A percentile compares a stretch with the other conserved stretches of the same genome.
Conservation (phyloP, 2,329 filamentous ascomycete species). For the Scedosporium dehoogii region DNA sequence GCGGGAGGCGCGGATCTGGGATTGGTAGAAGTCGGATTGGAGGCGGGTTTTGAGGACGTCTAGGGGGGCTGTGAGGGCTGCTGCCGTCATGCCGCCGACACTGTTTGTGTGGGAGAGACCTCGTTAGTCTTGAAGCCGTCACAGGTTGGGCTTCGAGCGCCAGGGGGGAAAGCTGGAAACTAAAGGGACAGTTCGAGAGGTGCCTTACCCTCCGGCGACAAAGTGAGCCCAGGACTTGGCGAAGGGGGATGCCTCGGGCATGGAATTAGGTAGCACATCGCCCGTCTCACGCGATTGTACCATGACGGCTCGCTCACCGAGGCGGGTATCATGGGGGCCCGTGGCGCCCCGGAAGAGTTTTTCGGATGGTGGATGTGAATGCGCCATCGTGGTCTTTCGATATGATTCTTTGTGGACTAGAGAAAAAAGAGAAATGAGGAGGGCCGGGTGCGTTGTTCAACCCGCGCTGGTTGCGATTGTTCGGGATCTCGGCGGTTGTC, state of each 20-base stretch:
- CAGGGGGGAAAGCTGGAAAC: no score
- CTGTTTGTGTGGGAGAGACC: constrained; percentile 32
- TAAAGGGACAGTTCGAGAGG: no score
- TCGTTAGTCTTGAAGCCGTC: not conserved
- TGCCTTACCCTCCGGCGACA: constrained; percentile 71
- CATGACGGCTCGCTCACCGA: constrained; percentile 27
- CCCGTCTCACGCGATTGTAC: constrained; percentile 54
- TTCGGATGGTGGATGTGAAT: constrained; percentile 18
- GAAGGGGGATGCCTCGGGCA: constrained; percentile 39
- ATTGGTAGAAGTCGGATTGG: constrained; percentile 86
- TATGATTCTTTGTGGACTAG: not conserved
- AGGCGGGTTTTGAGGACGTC: constrained; percentile 90
- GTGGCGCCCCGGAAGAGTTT: constrained; percentile 21
- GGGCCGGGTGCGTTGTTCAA: no score
- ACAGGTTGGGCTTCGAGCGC: not conserved
- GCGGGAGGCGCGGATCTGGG: constrained; percentile 61
- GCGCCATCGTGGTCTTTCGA: constrained; percentile 18
- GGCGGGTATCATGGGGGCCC: constrained; percentile 20
- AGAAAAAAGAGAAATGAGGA: no score
- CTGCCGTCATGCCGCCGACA: constrained; percentile 80
- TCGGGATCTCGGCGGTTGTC: not conserved
- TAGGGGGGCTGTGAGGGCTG: constrained; percentile 85
- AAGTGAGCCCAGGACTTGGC: constrained; percentile 87
- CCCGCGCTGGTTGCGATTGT: no score
- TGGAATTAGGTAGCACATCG: constrained; percentile 24